Conservation (phyloP, 2,329 filamentous ascomycete genomes). For the Thelonectria blattea region DNA sequence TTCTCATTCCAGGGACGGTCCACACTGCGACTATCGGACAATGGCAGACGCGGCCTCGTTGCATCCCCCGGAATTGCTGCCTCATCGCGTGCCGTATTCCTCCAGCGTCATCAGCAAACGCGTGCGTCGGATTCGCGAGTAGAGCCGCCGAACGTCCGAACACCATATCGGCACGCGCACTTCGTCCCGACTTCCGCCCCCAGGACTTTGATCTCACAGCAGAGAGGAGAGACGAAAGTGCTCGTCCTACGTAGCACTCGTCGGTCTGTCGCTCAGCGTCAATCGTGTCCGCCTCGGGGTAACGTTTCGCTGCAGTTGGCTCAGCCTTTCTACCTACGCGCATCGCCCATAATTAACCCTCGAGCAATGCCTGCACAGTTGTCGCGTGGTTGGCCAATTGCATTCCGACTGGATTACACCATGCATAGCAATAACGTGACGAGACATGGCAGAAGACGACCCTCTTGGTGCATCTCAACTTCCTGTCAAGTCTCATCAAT, state of each 20-base stretch:
- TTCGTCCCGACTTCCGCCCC: neutral
- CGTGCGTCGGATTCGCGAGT: neutral
- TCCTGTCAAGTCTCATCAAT: constrained; percentile 4
- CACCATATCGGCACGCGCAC: neutral
- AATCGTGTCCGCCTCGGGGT: constrained; percentile 1
- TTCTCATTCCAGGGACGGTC: constrained; percentile 4
- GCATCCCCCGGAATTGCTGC: constrained; percentile 19
- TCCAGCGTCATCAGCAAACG: neutral
- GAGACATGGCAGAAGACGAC: too few species aligned
- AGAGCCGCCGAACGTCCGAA: neutral
- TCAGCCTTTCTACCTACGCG: constrained; percentile 18
- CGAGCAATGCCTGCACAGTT: neutral
- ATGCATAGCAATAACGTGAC: too few species aligned
- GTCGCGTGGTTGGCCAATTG: too few species aligned
- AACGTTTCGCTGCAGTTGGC: constrained; percentile 17
- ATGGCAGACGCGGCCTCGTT: constrained; percentile 33
- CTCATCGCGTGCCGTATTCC: constrained; percentile 16
- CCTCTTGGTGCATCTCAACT: neutral
- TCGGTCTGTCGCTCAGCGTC: neutral
- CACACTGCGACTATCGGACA: constrained; percentile 15
- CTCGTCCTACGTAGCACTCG: neutral
- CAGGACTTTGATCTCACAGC: neutral
- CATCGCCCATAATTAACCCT: constrained; percentile 1
- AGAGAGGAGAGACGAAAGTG: neutral
- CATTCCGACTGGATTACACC: too few species aligned